Percentiles rank a stretch among this genome's conserved stretches.
Conservation (phyloP, 2,329 filamentous ascomycete genomes). For the Ophiocordyceps polyrhachis-furcata region DNA sequence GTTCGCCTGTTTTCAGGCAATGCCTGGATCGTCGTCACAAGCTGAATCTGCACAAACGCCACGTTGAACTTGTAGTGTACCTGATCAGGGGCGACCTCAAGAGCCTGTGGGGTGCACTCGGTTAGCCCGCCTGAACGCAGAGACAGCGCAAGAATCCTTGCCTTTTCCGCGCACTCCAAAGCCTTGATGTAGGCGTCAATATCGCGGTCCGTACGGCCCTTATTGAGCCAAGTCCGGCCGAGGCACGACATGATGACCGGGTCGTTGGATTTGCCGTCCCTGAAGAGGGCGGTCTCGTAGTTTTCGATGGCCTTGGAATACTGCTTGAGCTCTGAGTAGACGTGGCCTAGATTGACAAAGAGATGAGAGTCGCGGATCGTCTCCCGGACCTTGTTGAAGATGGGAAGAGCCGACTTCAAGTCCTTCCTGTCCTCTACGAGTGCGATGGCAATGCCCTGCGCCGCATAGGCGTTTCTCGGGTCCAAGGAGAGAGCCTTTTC, state of each 20-base stretch:
- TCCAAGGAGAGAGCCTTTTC: slow-evolving; percentile 95
- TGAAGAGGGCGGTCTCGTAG: slow-evolving; percentile 72
- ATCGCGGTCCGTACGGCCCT: slow-evolving; percentile 45
- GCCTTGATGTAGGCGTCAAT: slow-evolving; percentile 38
- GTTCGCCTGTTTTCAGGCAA: slow-evolving; percentile 61
- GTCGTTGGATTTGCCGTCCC: slow-evolving; percentile 56
- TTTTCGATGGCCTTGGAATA: slow-evolving; percentile 84
- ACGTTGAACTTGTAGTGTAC: slow-evolving; percentile 94
- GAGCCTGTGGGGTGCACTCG: slow-evolving; percentile 29
- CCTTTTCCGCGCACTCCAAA: slow-evolving; percentile 44
- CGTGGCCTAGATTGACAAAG: slow-evolving; percentile 83
- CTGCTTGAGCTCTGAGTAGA: slow-evolving; percentile 79
- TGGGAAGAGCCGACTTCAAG: slow-evolving; percentile 59
- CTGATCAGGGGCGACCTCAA: slow-evolving; percentile 63
- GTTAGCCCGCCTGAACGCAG: neutral
- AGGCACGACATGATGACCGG: slow-evolving; percentile 68
- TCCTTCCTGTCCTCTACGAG: slow-evolving; percentile 91
- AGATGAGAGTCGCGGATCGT: slow-evolving; percentile 78
- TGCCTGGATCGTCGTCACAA: slow-evolving; percentile 62
- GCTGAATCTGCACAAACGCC: slow-evolving; percentile 89
- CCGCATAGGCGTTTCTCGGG: slow-evolving; percentile 85
- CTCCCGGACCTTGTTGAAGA: slow-evolving; percentile 81
- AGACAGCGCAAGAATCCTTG: slow-evolving; percentile 12
- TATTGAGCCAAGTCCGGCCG: slow-evolving; percentile 71
- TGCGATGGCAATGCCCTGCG: slow-evolving; percentile 88